A percentile compares a stretch with the other conserved stretches of the same genome.
Evolutionary conservation across 192 early-diverging fungal genomes (phyloP).

Genomic region (Phlyctochytrium arcticum): DNA sequence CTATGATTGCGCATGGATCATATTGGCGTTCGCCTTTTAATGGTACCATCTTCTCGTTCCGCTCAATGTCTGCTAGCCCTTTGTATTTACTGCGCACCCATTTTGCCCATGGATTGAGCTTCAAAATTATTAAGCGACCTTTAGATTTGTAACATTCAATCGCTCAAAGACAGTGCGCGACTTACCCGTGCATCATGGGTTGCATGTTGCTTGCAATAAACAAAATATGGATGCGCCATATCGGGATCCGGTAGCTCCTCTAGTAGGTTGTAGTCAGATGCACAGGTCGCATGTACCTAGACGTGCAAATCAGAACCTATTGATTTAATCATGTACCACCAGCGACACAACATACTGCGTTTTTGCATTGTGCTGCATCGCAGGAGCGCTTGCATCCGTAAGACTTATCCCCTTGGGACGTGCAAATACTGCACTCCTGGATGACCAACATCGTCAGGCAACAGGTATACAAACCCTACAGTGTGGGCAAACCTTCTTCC

Average conservation of each 20-base stretch:
- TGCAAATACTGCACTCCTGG: neutral
- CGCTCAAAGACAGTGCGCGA: no score
- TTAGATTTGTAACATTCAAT: neutral
- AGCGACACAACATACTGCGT: neutral
- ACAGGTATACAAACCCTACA: no score
- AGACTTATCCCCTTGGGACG: neutral
- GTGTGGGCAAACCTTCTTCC: neutral
- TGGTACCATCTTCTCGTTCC: neutral
- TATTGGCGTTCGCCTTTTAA: neutral
- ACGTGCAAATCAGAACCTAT: neutral
- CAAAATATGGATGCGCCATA: slow-evolving; percentile 10
- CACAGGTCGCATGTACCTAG: slow-evolving; percentile 16
- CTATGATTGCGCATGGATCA: slow-evolving; percentile 5
- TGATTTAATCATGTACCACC: neutral
- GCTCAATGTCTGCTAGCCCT: neutral
- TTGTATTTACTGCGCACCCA: slow-evolving; percentile 7
- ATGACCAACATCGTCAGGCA: no score
- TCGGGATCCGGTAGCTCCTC: slow-evolving; percentile 7
- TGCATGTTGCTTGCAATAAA: slow-evolving; percentile 20
- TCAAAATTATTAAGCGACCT: neutral
- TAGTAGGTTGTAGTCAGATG: slow-evolving; percentile 3
- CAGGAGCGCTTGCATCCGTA: slow-evolving; percentile 6
- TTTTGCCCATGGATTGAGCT: slow-evolving; percentile 17
- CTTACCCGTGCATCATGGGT: slow-evolving; percentile 6
- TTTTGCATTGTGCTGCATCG: slow-evolving; percentile 16